Evolutionary conservation across 371 early-diverging fungal species (phyloP), one percentile per base, ranked within the genome.

Genomic region (Lichtheimia ramosa): DNA sequence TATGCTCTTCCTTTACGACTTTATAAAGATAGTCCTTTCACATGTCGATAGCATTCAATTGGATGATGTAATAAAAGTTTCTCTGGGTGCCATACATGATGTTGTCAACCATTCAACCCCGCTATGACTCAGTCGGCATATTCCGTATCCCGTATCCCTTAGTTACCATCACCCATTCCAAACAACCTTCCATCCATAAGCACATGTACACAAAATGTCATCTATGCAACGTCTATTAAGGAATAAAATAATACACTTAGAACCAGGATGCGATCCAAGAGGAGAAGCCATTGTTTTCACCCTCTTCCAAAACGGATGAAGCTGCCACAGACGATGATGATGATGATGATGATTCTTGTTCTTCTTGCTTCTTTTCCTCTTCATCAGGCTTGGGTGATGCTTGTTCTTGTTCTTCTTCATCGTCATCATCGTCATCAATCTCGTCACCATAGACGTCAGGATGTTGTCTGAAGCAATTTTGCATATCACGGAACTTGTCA

Each of bases 401-500:
- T 46, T 20, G 16, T 46, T n/a, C 46, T 8, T n/a, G n/a, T 14
- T 46, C 46, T 25, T 73, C 74, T 21, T 77, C 83, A n/a, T 81
- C 83, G 0, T 84, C 77, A 0, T 85, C 86, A 28, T 78, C 80
- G 43, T 78, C 83, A 28, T 81, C 84, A 54, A 83, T 78, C 55
- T 88, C 86, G 46, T 80, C 82, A 14, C 83, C 85, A 65, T 93
- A 93, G 8, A 88, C 83, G 21, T 92, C 94, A 16, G 94, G 94
- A 61, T 92, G 79, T 14, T 73, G 78, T 51, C 85, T 75, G 81
- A 93, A 94, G 62, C 95, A 94, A 54, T 90, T 83, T 71, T 94
- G 93, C 95, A 94, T 94, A 10, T 75, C 85, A 69, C 83, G 83
- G 66, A 94, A 94, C 52, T 82, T 81, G 12, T 89, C 91, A 14